Evolutionary conservation across 2,329 filamentous ascomycete species (phyloP).

Genomic region (Trichoderma atroviride): DNA sequence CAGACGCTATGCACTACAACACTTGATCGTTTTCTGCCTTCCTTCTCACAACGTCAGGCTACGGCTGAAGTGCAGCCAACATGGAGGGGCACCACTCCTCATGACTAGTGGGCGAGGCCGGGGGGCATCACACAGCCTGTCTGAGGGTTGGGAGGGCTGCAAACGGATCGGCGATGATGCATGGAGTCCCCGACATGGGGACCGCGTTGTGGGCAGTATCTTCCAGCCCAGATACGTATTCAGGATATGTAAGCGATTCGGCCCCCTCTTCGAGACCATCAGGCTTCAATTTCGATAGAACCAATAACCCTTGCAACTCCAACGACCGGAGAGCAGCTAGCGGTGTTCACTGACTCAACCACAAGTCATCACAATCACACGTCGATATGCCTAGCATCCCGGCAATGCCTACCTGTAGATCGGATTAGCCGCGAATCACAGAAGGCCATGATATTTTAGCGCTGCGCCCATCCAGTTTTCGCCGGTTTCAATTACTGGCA

Average conservation of each 20-base stretch:
- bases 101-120: neutral
- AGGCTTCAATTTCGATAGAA: neutral
- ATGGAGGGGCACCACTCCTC: neutral
- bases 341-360: conserved; percentile 3
- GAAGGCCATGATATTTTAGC: neutral
- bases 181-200: neutral
- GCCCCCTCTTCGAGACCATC: neutral
- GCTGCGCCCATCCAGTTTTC: conserved; percentile 1
- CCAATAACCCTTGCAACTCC: conserved; percentile 6
- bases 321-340: neutral
- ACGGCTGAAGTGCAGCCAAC: neutral
- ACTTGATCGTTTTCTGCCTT: neutral
- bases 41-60: neutral
- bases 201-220: neutral
- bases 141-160: neutral
- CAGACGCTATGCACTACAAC: neutral
- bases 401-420: conserved; percentile 17
- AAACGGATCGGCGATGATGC: conserved; percentile 12
- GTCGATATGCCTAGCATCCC: neutral
- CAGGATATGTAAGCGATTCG: neutral
- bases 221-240: neutral
- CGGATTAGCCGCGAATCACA: conserved; percentile 22
- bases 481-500: conserved; percentile 12
- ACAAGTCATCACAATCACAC: neutral
- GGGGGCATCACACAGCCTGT: neutral